Conservation (phyloP, 345 rosid genomes). For the Eucalyptus marginata region DNA sequence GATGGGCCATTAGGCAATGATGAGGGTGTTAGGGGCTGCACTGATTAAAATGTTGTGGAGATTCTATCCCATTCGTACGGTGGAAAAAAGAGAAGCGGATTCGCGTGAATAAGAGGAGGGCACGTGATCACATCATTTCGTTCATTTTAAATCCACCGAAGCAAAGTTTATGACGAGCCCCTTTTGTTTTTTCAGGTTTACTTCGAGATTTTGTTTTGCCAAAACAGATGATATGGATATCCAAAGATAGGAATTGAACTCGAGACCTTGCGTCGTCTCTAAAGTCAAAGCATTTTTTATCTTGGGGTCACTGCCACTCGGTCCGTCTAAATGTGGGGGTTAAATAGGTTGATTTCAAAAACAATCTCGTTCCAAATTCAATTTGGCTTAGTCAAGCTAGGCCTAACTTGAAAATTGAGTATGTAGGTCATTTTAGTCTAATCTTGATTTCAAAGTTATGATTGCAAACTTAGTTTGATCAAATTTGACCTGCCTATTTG, state of each 20-base stretch:
- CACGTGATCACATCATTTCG: not conserved
- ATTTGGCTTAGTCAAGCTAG: not conserved
- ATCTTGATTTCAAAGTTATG: not conserved
- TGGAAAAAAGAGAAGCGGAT: not conserved
- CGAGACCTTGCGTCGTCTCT: rapidly evolving
- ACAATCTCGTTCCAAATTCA: too few relatives aligned
- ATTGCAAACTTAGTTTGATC: rapidly evolving
- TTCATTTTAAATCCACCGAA: not conserved
- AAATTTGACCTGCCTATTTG: rapidly evolving
- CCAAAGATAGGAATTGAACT: not conserved
- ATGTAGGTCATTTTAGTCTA: not conserved
- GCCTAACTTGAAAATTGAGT: not conserved
- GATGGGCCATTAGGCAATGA: not conserved
- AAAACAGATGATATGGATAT: not conserved
- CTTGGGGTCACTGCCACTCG: not conserved
- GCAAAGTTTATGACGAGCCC: not conserved
- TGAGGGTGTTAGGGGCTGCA: not conserved
- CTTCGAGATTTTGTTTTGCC: rapidly evolving
- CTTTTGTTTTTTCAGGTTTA: not conserved
- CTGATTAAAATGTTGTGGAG: not conserved
- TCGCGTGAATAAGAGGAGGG: not conserved
- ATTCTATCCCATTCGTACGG: not conserved
- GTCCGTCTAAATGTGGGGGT: not conserved
- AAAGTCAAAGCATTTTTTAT: not conserved
- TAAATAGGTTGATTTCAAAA: too few relatives aligned